These are phyloP conservation scores for Cymbopogon citratus DNA, from an alignment of 176 grass and related monocot species.

Conservation along the genomic window DNA sequence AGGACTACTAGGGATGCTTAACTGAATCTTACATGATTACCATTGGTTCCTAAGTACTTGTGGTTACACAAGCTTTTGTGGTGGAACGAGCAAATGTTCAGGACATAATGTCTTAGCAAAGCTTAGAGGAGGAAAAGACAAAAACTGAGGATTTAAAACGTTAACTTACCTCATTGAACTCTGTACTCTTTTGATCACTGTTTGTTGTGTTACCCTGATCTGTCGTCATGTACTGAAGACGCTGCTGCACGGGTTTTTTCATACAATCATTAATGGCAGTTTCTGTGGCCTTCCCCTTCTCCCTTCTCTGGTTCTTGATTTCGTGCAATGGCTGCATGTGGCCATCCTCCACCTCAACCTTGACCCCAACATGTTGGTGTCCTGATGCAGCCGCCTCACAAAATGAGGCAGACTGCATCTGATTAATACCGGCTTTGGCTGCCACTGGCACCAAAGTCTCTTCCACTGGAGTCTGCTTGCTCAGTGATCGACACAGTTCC, in stretches of 20 bases:
- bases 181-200: too few species aligned
- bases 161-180: neutral
- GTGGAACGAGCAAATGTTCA: too few species aligned
- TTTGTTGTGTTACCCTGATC: too few species aligned
- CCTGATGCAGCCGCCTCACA: neutral
- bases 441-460: too few species aligned
- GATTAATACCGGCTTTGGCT: neutral
- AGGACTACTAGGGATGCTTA: too few species aligned
- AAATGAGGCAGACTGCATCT: too few species aligned
- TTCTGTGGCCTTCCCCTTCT: neutral
- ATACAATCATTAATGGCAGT: neutral
- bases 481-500: neutral
- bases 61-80: too few species aligned
- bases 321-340: neutral
- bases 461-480: neutral
- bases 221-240: too few species aligned
- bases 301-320: neutral
- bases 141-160: neutral
- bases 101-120: too few species aligned
- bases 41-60: too few species aligned
- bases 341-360: neutral
- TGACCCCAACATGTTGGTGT: neutral
- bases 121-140: too few species aligned
- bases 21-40: too few species aligned
- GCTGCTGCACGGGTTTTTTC: neutral